Evolutionary conservation across 257 asterid species (phyloP).

Genomic region (Rubia yunnanensis): DNA sequence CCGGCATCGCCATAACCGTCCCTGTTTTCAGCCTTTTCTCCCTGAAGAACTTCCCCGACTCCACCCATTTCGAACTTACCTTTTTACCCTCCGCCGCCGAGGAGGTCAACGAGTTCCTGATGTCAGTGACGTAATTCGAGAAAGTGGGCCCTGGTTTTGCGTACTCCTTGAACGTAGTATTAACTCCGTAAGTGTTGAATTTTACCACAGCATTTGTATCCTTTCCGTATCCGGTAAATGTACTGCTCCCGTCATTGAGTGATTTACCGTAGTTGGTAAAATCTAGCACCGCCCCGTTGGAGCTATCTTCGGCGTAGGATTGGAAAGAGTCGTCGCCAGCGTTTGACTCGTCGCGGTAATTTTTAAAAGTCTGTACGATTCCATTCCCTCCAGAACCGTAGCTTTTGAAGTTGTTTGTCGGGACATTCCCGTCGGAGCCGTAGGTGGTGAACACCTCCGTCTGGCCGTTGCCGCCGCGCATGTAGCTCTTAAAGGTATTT

Average conservation of each 20-base stretch:
- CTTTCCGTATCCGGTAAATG: constrained; percentile 47
- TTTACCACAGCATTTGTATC: constrained; percentile 18
- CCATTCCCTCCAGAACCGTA: constrained; percentile 58
- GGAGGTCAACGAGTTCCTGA: not conserved
- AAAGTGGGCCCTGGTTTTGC: constrained; percentile 35
- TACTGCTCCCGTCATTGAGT: constrained; percentile 36
- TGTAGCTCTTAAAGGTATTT: constrained; percentile 46
- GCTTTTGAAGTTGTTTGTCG: constrained; percentile 48
- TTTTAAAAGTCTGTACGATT: constrained; percentile 40
- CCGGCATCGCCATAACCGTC: constrained; percentile 73
- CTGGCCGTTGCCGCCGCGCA: constrained; percentile 20
- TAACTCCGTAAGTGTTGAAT: constrained; percentile 54
- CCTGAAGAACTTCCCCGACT: constrained; percentile 78
- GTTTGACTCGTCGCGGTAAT: constrained; percentile 62
- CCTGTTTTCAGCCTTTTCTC: constrained; percentile 66
- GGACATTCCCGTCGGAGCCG: constrained; percentile 23
- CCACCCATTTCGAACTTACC: constrained; percentile 56
- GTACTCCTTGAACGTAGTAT: constrained; percentile 62
- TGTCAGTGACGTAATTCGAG: constrained; percentile 35
- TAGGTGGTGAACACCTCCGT: constrained; percentile 38
- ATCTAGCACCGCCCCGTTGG: constrained; percentile 33
- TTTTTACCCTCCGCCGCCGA: constrained; percentile 25
- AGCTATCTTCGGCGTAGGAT: constrained; percentile 39
- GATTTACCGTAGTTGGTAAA: constrained; percentile 65
- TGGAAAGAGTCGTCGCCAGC: constrained; percentile 65